Evolutionary conservation across 2,329 filamentous ascomycete species (phyloP), one percentile per base, ranked within the genome.

Genomic region (Hypoxylon sp.): DNA sequence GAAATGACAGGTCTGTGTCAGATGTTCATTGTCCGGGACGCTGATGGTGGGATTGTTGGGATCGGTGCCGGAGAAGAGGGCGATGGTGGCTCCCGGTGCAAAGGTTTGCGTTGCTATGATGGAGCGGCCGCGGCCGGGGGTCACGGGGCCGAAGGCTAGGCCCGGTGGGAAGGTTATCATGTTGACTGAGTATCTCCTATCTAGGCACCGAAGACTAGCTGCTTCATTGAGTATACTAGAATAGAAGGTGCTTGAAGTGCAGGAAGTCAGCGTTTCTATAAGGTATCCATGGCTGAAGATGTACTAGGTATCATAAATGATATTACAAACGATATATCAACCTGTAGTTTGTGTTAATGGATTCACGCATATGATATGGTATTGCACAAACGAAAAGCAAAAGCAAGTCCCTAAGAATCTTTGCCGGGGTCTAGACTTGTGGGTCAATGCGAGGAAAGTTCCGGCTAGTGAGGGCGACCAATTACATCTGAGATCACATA

Each of bases 1-100:
- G 77, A 82, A 77, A 66, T 81, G 81, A 79, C 87, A 89, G 30
- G 81, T 79, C 14, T 73, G 69, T 2, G 71, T 52, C 59, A 83
- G 78, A 64, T 80, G 78, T 4, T 79, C 74, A 37, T 79, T 78
- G 41, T 82, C 79, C 2, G 86, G 83, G 23, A 87, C 78, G 16
- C 84, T 82, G 47, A 87, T 73, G 39, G 81, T 76, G 4, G 81
- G 80, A n/a, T 27, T 19, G 16, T 12, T 9, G 5, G 4, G 1
- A 23, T 46, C 11, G 14, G 76, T 47, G 57, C 48, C 76, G 25
- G 71, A 63, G 73, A 88, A 85, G 39, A 75, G 72, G 62, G 81
- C 79, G 69, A 88, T 82, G 60, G 77, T 70, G 27, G 79, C 75
- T 70, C 85, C 85, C 0, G 86, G 78, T 2, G 63, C 19, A 74